Conservation (phyloP, 2,329 filamentous ascomycete genomes). For the Fusarium acutatum region DNA sequence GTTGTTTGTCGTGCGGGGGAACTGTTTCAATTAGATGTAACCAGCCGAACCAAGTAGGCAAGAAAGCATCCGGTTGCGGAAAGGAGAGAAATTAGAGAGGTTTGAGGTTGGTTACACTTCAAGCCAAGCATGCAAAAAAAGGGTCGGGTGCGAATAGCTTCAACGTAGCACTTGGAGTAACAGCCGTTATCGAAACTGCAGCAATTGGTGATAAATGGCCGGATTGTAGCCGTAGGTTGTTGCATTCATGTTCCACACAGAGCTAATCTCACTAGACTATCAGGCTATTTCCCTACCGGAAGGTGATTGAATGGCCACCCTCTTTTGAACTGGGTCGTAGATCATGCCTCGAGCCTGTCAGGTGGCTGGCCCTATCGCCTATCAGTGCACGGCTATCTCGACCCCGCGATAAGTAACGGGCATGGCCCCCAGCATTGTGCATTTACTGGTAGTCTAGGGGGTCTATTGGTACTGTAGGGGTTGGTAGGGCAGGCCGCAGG, state of each 20-base stretch:
- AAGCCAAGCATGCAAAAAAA: not conserved
- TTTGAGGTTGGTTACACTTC: constrained; percentile 11
- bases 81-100: not conserved
- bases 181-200: constrained; percentile 10
- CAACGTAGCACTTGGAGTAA: constrained; percentile 15
- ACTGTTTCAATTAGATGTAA: constrained; percentile 19
- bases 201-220: constrained; percentile 27
- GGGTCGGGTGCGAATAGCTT: constrained; percentile 17
- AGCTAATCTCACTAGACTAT: not conserved
- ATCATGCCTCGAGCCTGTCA: not conserved
- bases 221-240: constrained; percentile 26
- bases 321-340: not conserved
- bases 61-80: not conserved
- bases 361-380: constrained; percentile 6
- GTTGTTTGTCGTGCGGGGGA: constrained; percentile 3
- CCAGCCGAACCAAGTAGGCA: not conserved
- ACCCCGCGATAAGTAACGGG: constrained; percentile 18
- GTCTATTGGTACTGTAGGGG: not conserved
- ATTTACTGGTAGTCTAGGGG: not conserved
- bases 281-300: constrained; percentile 11
- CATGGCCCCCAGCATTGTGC: not conserved
- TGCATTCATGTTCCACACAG: constrained; percentile 25
- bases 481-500: not conserved
- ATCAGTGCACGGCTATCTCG: not conserved
- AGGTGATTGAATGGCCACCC: constrained; percentile 3